Base-by-base conservation (phyloP, 1,284 basidiomycete genomes). In the Takashimella tepidaria region DNA sequence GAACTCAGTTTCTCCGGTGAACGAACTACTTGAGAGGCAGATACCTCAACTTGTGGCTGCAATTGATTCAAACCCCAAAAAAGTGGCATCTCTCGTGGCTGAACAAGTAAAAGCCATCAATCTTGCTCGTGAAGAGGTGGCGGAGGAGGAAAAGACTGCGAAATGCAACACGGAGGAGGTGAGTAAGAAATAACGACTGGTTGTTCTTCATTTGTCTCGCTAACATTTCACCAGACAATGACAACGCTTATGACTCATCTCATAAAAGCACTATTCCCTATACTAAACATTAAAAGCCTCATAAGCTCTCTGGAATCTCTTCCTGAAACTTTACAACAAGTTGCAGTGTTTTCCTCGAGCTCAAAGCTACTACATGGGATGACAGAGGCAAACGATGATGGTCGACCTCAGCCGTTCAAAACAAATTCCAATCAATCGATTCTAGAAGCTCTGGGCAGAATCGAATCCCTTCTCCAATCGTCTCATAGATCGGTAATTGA, bases 181-280 rank as follows among this genome's bases (percentile, higher is more conserved):
- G n/a, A n/a, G n/a, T n/a, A n/a, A n/a, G n/a, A n/a, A n/a, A n/a
- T n/a, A n/a, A n/a, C n/a, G n/a, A n/a, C n/a, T n/a, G n/a, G n/a
- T n/a, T n/a, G n/a, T n/a, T n/a, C n/a, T n/a, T n/a, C n/a, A n/a
- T n/a, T n/a, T n/a, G n/a, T n/a, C n/a, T n/a, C n/a, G n/a, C 11
- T 40, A 40, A 40, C 37, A 19, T 19, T 40, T 11, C 11, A 11
- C 37, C n/a, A 19, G 11, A 64, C 61, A 8, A 24, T 57, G 2
- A 40, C 43, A 3, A 43, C 42, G 6, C 59, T 69, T n/a, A 11
- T 63, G 11, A 58, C 54, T 20, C 57, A 62, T 45, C 60, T 68
- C n/a, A 45, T 62, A 23, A 41, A 26, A 4, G 53, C 57, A 11
- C 57, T 68, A 11, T 46, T 40, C 13, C 56, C 57, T 8, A 41